Conservation (phyloP, 2,329 filamentous ascomycete species). For the Trichoderma citrinoviride region DNA sequence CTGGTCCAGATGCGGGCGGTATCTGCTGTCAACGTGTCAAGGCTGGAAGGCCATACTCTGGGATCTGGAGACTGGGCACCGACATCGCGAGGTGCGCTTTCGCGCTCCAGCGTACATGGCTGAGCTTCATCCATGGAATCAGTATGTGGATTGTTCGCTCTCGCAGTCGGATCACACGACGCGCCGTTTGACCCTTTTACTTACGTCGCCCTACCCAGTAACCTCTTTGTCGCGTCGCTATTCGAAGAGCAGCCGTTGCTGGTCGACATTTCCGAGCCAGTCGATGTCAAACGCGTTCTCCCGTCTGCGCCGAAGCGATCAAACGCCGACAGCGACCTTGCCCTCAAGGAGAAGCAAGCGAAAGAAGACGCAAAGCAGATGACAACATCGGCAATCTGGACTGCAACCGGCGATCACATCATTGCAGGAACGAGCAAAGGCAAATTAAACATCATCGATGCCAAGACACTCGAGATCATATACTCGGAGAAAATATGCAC, state of each 20-base stretch:
- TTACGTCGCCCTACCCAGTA: constrained; percentile 45
- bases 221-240: constrained; percentile 83
- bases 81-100: constrained; percentile 83
- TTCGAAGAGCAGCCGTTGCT: constrained; percentile 92
- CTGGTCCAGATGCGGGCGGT: constrained; percentile 90
- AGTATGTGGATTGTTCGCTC: constrained; percentile 50
- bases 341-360: constrained; percentile 75
- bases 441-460: constrained; percentile 92
- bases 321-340: constrained; percentile 66
- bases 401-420: constrained; percentile 79
- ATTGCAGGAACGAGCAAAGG: constrained; percentile 93
- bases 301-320: constrained; percentile 79
- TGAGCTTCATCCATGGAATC: constrained; percentile 87
- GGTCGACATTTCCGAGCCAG: constrained; percentile 71
- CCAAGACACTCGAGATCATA: constrained; percentile 74
- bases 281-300: constrained; percentile 71
- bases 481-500: constrained; percentile 86
- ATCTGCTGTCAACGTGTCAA: constrained; percentile 87
- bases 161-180: not conserved
- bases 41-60: constrained; percentile 97
- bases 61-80: constrained; percentile 72
- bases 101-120: constrained; percentile 93
- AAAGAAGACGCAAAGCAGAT: constrained; percentile 93
- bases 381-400: constrained; percentile 90
- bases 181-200: not conserved